A percentile compares a stretch with the other conserved stretches of the same genome.
Evolutionary conservation across 495 filamentous ascomycete species (phyloP).

Genomic region (Talaromyces ruber): DNA sequence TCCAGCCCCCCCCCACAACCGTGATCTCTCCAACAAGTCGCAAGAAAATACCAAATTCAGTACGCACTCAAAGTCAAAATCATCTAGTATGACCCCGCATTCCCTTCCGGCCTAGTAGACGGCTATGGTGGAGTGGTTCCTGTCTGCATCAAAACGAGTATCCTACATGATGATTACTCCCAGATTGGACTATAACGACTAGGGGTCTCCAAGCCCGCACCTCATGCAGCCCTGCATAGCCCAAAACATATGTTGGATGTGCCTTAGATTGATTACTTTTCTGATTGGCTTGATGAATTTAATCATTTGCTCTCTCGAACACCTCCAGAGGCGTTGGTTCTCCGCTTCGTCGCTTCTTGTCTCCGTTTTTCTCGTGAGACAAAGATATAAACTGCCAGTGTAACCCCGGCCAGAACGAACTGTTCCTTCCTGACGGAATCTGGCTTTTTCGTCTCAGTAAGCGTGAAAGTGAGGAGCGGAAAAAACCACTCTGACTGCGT

Average conservation of each 20-base stretch:
- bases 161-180: not conserved
- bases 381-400: not conserved
- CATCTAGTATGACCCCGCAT: not conserved
- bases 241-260: not conserved
- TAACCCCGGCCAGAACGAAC: not conserved
- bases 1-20: not conserved
- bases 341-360: not conserved
- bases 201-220: not conserved
- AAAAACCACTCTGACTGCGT: not conserved
- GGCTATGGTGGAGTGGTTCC: not conserved
- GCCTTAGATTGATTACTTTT: not conserved
- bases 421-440: not conserved
- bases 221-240: conserved; percentile 16
- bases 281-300: not conserved
- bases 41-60: not conserved
- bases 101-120: not conserved
- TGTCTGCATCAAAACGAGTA: not conserved
- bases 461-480: not conserved
- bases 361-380: not conserved
- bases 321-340: not conserved
- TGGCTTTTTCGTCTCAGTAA: not conserved
- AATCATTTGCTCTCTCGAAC: not conserved
- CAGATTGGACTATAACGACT: not conserved
- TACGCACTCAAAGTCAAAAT: not conserved
- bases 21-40: not conserved